phyloP scores from a whole-genome alignment of 768 basidiomycete genomes.

The Kwoniella shandongensis region DNA sequence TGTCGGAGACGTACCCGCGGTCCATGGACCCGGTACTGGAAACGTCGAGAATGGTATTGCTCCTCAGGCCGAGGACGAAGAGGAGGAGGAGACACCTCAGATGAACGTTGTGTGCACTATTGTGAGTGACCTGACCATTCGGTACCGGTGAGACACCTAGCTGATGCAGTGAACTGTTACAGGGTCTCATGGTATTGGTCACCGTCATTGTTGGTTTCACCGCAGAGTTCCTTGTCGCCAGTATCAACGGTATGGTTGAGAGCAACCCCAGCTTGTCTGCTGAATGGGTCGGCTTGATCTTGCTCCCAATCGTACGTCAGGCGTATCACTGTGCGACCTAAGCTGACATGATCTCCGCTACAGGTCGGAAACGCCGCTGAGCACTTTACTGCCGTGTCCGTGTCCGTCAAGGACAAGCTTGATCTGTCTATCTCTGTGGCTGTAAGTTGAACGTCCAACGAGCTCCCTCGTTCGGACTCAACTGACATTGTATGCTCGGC shows the following conservation, averaged over 20 bases:
- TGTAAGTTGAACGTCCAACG: conserved; percentile 63
- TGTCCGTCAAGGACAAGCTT: conserved; percentile 81
- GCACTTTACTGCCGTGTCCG: conserved; percentile 86
- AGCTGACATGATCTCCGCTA: not conserved
- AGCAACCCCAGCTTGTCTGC: conserved; percentile 61
- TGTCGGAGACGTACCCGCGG: conserved; percentile 7
- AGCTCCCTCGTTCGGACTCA: not conserved
- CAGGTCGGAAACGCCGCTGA: conserved; percentile 57
- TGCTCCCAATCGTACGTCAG: conserved; percentile 75
- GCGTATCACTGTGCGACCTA: not conserved
- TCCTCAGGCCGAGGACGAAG: conserved; percentile 35
- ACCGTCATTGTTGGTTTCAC: conserved; percentile 60
- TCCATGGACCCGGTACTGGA: conserved; percentile 9
- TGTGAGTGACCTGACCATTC: conserved; percentile 21
- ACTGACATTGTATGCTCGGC: conserved; percentile 54
- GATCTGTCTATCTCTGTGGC: conserved; percentile 84
- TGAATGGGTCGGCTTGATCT: conserved; percentile 84
- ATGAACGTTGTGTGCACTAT: conserved; percentile 47
- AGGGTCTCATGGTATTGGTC: conserved; percentile 43
- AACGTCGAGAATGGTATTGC: conserved; percentile 5
- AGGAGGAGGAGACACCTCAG: conserved; percentile 50
- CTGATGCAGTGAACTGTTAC: not conserved
- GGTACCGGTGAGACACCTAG: not conserved
- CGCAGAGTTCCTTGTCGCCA: conserved; percentile 72
- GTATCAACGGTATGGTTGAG: conserved; percentile 71